Conservation (phyloP, 2,329 filamentous ascomycete species). For the Elsinoe batatas region DNA sequence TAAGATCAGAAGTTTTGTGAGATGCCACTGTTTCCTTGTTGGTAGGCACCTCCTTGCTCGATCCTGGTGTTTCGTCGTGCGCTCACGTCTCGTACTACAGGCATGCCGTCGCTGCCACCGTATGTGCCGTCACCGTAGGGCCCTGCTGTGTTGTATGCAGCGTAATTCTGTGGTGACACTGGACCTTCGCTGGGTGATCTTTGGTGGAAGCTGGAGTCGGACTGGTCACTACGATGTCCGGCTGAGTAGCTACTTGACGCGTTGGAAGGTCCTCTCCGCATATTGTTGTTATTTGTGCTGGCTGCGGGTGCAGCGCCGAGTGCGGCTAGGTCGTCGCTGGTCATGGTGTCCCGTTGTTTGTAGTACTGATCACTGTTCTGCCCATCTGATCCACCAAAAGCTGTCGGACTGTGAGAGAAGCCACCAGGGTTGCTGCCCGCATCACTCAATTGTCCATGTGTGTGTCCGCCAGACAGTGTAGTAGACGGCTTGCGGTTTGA, state of each 20-base stretch:
- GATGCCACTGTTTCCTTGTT: constrained; percentile 84
- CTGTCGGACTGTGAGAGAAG: constrained; percentile 41
- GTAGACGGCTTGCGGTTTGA: constrained; percentile 70
- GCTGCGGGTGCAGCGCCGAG: constrained; percentile 60
- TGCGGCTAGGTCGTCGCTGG: constrained; percentile 73
- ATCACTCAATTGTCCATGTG: constrained; percentile 52
- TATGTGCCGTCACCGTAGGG: constrained; percentile 48
- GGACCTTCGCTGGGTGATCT: constrained; percentile 38
- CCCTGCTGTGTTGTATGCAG: constrained; percentile 45
- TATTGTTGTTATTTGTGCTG: constrained; percentile 57
- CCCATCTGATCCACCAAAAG: constrained; percentile 49
- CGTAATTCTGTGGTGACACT: constrained; percentile 38
- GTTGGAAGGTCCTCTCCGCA: constrained; percentile 85
- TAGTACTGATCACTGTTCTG: constrained; percentile 54
- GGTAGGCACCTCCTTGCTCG: constrained; percentile 79
- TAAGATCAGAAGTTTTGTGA: constrained; percentile 69
- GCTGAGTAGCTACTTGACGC: constrained; percentile 93
- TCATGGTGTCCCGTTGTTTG: constrained; percentile 42
- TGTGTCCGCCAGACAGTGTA: constrained; percentile 66
- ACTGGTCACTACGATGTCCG: constrained; percentile 59
- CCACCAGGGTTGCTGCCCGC: constrained; percentile 47
- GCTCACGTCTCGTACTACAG: constrained; percentile 86
- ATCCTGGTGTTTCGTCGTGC: constrained; percentile 90
- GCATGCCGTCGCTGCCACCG: constrained; percentile 51
- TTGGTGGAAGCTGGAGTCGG: constrained; percentile 22